These are phyloP conservation scores for Stagonosporopsis vannaccii DNA, from an alignment of 2,329 filamentous ascomycete genomes.

Conservation along the genomic window DNA sequence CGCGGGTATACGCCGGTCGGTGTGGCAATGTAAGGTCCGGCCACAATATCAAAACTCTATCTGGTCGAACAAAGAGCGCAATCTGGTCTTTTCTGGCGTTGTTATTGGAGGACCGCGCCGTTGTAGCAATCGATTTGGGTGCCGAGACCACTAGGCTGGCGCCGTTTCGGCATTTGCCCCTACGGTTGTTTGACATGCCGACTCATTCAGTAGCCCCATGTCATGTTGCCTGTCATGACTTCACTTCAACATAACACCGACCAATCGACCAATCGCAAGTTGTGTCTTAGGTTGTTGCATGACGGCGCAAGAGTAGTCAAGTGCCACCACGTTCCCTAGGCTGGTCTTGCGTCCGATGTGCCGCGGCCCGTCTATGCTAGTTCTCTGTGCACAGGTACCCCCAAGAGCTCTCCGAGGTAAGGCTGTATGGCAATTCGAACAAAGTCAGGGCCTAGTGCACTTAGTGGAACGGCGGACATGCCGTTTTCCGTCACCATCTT, in stretches of 20 bases:
- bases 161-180: neutral
- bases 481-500: neutral
- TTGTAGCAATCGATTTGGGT: neutral
- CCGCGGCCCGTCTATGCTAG: neutral
- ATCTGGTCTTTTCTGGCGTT: neutral
- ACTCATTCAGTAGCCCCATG: neutral
- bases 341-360: no score
- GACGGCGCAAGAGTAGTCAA: neutral
- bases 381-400: neutral
- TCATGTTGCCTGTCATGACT: neutral
- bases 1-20: no score
- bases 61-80: neutral
- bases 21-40: neutral
- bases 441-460: neutral
- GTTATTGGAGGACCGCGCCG: neutral
- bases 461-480: neutral
- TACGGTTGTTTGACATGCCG: neutral
- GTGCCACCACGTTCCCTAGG: neutral
- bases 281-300: neutral
- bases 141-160: conserved; percentile 2
- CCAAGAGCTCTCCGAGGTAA: neutral
- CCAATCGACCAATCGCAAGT: neutral
- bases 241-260: neutral
- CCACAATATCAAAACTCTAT: neutral
- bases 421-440: neutral